Evolutionary conservation across 1,284 basidiomycete species (phyloP).

Genomic region (Trichosporon asahii): DNA sequence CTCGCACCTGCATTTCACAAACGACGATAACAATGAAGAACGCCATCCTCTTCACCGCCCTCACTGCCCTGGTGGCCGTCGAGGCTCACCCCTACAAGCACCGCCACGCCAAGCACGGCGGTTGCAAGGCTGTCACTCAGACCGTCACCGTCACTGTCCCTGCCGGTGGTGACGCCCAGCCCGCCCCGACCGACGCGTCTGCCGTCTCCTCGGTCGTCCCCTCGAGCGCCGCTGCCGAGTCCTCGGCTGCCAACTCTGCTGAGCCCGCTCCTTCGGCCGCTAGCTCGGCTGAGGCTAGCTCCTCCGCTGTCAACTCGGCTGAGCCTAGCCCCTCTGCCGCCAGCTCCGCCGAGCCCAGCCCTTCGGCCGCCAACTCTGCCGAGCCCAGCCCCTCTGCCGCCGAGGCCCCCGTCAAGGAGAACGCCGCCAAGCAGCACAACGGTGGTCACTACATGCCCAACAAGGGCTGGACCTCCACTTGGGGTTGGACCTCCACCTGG

Average conservation of each 20-base stretch:
- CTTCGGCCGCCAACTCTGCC: not conserved
- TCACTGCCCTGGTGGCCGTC: conserved; percentile 4
- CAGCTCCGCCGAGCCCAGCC: not conserved
- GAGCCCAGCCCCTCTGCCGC: no score
- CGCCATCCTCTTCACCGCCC: conserved; percentile 1
- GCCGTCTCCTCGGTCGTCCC: not conserved
- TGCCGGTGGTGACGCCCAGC: not conserved
- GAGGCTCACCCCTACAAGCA: not conserved
- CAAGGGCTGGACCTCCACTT: conserved; percentile 1
- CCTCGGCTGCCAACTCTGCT: conserved; percentile 3
- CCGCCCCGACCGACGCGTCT: not conserved
- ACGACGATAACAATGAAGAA: conserved; percentile 7
- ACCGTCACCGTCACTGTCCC: not conserved
- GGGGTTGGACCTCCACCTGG: conserved; percentile 4
- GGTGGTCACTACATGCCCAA: not conserved
- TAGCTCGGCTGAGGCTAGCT: not conserved
- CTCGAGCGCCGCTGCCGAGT: not conserved
- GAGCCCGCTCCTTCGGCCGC: not conserved
- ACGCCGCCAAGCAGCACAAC: not conserved
- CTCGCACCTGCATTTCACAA: not conserved
- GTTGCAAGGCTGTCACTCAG: not conserved
- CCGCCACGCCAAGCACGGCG: conserved; percentile 7
- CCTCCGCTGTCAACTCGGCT: not conserved
- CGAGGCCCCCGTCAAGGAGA: conserved; percentile 1
- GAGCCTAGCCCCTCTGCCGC: not conserved